Evolutionary conservation across 2,329 filamentous ascomycete genomes (phyloP).

Genomic region (Thermoascus crustaceus): DNA sequence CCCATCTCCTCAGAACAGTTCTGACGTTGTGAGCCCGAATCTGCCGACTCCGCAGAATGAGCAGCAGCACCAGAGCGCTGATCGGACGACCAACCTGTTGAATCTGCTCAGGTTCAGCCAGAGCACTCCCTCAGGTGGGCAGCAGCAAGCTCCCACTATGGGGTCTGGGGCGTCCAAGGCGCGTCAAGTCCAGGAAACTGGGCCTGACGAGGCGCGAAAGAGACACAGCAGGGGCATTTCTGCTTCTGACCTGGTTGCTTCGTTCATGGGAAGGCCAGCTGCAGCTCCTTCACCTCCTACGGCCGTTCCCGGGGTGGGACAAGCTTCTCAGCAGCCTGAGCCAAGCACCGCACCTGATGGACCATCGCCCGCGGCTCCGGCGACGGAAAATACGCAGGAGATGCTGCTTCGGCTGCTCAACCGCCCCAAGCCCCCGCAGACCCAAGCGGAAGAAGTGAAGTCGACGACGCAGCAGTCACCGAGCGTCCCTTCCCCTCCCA

Average conservation of each 20-base stretch:
- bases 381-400: conserved; percentile 67
- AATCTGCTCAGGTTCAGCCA: conserved; percentile 59
- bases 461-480: conserved; percentile 34
- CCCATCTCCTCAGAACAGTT: conserved; percentile 49
- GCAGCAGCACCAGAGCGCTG: conserved; percentile 33
- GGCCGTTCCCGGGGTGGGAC: conserved; percentile 17
- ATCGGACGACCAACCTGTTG: conserved; percentile 51
- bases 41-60: conserved; percentile 36
- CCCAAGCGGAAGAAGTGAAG: conserved; percentile 16
- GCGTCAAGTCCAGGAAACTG: conserved; percentile 18
- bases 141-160: conserved; percentile 20
- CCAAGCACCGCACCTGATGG: conserved; percentile 14
- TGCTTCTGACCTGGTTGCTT: conserved; percentile 50
- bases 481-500: conserved; percentile 29
- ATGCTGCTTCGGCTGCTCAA: conserved; percentile 81
- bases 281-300: conserved; percentile 24
- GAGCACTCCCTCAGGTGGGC: conserved; percentile 24
- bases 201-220: conserved; percentile 13
- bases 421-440: conserved; percentile 47
- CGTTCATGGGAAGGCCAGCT: conserved; percentile 43
- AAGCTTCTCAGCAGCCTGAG: conserved; percentile 14
- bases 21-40: conserved; percentile 52
- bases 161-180: conserved; percentile 21
- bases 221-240: conserved; percentile 38
- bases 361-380: conserved; percentile 15